A percentile compares a stretch with the other conserved stretches of the same genome.
Conservation (phyloP, 768 basidiomycete species). For the Leccinum rimulosum region DNA sequence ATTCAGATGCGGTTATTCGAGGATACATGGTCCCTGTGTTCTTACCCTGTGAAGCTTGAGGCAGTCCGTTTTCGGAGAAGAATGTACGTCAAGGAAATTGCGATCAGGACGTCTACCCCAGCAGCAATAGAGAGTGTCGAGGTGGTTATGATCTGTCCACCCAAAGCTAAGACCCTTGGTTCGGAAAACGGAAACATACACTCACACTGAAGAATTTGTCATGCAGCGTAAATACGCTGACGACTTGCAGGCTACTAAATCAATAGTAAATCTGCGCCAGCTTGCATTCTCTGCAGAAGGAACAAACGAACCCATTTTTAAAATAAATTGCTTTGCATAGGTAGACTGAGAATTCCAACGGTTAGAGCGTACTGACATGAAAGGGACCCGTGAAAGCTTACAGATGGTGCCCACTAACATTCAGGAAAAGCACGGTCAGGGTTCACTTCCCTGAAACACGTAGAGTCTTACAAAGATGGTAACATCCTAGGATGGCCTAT, state of each 20-base stretch:
- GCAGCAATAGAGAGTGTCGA: neutral
- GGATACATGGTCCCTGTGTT: neutral
- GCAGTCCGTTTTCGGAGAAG: neutral
- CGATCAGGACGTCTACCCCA: constrained; percentile 4
- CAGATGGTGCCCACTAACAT: constrained; percentile 1
- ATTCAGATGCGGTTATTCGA: neutral
- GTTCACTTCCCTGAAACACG: too few species aligned
- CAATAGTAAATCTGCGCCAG: neutral
- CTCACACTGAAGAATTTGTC: neutral
- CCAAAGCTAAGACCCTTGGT: neutral
- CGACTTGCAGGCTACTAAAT: neutral
- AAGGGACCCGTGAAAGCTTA: neutral
- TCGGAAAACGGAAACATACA: neutral
- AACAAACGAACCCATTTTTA: constrained; percentile 4
- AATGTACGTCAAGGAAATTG: constrained; percentile 4
- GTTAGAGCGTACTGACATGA: neutral
- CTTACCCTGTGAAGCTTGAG: neutral
- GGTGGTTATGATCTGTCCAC: neutral
- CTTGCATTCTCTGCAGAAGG: neutral
- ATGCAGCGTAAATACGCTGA: neutral
- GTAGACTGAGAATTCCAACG: constrained; percentile 2
- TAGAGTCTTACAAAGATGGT: constrained; percentile 11
- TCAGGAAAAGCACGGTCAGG: neutral
- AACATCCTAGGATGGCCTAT: constrained; percentile 2
- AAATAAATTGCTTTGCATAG: neutral